Percentiles rank a stretch among this genome's conserved stretches.
Conservation (phyloP, 2,329 filamentous ascomycete species). For the Pseudocercospora ulei region DNA sequence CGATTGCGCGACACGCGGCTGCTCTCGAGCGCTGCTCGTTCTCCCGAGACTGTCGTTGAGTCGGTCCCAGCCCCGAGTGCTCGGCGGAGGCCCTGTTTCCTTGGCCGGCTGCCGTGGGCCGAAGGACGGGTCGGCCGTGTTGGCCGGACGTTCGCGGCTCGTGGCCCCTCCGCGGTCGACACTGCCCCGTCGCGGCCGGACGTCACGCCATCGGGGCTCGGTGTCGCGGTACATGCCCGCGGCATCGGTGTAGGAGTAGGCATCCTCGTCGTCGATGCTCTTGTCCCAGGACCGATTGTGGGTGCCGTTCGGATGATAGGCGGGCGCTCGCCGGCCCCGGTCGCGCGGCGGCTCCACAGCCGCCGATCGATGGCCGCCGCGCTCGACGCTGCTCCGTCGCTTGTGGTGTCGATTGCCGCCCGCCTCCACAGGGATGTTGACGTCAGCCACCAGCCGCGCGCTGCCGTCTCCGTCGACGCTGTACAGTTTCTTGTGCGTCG, state of each 20-base stretch:
- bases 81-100: slow-evolving; percentile 51
- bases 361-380: slow-evolving; percentile 22
- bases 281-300: slow-evolving; percentile 23
- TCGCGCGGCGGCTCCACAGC: slow-evolving; percentile 23
- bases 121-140: slow-evolving; percentile 36
- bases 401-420: slow-evolving; percentile 35
- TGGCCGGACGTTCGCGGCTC: slow-evolving; percentile 39
- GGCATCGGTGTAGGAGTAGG: slow-evolving; percentile 44
- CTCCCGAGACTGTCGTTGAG: slow-evolving; percentile 46
- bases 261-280: slow-evolving; percentile 37
- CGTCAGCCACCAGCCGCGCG: slow-evolving; percentile 34
- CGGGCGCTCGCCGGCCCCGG: slow-evolving; percentile 23
- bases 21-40: slow-evolving; percentile 41
- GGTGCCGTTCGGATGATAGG: slow-evolving; percentile 30
- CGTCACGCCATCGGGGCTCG: slow-evolving; percentile 40
- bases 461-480: slow-evolving; percentile 41
- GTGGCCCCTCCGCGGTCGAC: slow-evolving; percentile 35
- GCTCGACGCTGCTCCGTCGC: slow-evolving; percentile 31
- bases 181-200: slow-evolving; percentile 39
- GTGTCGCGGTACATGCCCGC: slow-evolving; percentile 45
- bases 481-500: slow-evolving; percentile 43
- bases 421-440: slow-evolving; percentile 35
- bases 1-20: slow-evolving; percentile 23
- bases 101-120: slow-evolving; percentile 31
- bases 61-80: slow-evolving; percentile 61